phyloP scores from a whole-genome alignment of 2,329 filamentous ascomycete species.

The Neonectria magnoliae region DNA sequence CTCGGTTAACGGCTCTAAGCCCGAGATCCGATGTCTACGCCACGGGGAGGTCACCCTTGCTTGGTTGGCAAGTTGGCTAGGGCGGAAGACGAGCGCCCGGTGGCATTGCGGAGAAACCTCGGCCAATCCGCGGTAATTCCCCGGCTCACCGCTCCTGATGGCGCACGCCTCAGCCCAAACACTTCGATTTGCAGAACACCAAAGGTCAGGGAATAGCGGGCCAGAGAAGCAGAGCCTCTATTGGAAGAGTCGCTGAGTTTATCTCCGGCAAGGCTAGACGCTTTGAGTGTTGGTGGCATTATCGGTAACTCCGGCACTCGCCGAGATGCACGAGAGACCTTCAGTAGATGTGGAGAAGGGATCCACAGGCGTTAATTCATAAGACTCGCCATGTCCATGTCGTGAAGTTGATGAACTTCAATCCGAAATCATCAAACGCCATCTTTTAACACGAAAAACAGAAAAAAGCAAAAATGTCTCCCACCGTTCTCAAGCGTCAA shows the following conservation, averaged over 20 bases:
- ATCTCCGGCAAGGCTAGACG: constrained; percentile 12
- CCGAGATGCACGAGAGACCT: constrained; percentile 7
- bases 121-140: no score
- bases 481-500: constrained; percentile 30
- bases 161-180: no score
- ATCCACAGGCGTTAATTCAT: neutral
- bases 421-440: neutral
- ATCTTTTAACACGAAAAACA: neutral
- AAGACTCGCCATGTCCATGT: neutral
- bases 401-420: neutral
- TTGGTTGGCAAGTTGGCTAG: no score
- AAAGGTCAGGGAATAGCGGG: neutral
- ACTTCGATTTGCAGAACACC: no score
- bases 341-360: neutral
- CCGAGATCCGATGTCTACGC: no score
- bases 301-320: constrained; percentile 3
- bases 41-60: no score
- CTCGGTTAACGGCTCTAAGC: no score
- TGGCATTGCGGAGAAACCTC: no score
- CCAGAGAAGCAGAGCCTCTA: neutral
- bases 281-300: neutral
- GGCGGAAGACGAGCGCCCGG: no score
- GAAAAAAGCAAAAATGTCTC: constrained; percentile 23
- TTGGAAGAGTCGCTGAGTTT: neutral
- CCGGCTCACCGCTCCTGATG: no score